These are phyloP conservation scores for Camellia sinensis DNA, from an alignment of 148 eudicot species.

Conservation along the genomic window DNA sequence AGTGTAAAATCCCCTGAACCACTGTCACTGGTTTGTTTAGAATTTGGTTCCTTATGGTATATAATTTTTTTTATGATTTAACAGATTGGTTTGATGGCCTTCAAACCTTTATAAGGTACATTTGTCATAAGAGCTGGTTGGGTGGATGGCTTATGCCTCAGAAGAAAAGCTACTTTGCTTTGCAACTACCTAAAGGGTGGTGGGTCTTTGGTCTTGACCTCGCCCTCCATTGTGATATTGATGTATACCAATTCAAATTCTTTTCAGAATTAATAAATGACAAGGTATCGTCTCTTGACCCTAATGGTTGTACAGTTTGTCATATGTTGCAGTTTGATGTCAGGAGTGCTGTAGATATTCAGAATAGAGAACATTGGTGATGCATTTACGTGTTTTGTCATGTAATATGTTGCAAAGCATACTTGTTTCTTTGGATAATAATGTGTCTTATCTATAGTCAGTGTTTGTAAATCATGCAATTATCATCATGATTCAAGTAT, in stretches of 20 bases:
- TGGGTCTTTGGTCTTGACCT: slow-evolving; percentile 98
- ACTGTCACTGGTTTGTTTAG: slow-evolving; percentile 1
- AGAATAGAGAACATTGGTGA: too few species aligned
- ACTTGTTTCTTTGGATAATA: background rate
- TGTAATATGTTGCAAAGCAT: background rate
- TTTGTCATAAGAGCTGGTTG: slow-evolving; percentile 98
- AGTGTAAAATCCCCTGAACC: background rate
- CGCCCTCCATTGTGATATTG: slow-evolving; percentile 94
- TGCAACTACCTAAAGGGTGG: slow-evolving; percentile 93
- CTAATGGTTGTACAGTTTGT: background rate
- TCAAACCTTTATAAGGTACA: slow-evolving; percentile 91
- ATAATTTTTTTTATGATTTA: slow-evolving; percentile 10
- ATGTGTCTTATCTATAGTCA: background rate
- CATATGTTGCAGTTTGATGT: background rate
- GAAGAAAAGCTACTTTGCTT: slow-evolving; percentile 94
- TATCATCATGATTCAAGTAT: background rate
- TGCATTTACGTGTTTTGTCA: slow-evolving; percentile 5
- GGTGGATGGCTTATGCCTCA: slow-evolving; percentile 99
- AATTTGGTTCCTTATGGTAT: slow-evolving; percentile 16
- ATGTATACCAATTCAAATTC: slow-evolving; percentile 95
- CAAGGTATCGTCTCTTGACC: slow-evolving; percentile 48
- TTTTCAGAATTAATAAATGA: slow-evolving; percentile 75
- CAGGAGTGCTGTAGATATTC: too few species aligned
- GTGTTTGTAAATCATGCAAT: slow-evolving; percentile 3
- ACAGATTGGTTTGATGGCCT: slow-evolving; percentile 99